Percentiles rank a stretch among this genome's conserved stretches.
Evolutionary conservation across 148 eudicot species (phyloP).

Genomic region (Pouteria glomerata): DNA sequence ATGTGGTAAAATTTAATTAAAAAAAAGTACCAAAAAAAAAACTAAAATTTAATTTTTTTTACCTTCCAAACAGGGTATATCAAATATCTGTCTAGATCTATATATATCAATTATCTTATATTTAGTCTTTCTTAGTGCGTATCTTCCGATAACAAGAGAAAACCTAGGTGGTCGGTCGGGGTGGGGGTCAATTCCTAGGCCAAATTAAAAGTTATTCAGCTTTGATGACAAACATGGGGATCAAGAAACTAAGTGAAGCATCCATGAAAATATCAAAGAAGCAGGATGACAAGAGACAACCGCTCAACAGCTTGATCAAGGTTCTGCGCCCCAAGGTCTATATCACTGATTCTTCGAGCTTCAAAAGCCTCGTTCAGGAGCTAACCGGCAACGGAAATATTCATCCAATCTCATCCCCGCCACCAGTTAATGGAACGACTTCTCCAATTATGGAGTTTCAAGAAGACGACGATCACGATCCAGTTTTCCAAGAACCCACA

Average conservation of each 20-base stretch:
- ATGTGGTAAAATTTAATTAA: too few relatives aligned
- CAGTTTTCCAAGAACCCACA: not conserved
- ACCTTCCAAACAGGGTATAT: too few relatives aligned
- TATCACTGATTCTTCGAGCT: slow-evolving; percentile 17
- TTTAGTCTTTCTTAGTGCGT: too few relatives aligned
- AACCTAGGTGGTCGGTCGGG: not conserved
- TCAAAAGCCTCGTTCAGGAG: slow-evolving; percentile 21
- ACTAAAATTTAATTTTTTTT: too few relatives aligned
- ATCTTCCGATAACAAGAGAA: slow-evolving; percentile 1
- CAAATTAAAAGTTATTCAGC: not conserved
- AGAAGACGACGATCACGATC: not conserved
- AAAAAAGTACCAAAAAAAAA: too few relatives aligned
- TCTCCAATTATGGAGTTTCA: too few relatives aligned
- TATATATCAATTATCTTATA: too few relatives aligned
- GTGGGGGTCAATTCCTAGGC: not conserved
- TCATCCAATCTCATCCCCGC: slow-evolving; percentile 1
- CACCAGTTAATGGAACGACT: not conserved
- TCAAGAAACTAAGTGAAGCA: slow-evolving; percentile 5
- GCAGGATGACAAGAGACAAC: not conserved
- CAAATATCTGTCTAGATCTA: too few relatives aligned
- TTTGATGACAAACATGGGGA: slow-evolving; percentile 12
- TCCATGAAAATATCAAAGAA: slow-evolving; percentile 11
- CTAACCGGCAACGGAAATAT: slow-evolving; percentile 12
- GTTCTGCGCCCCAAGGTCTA: slow-evolving; percentile 15
- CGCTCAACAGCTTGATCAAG: slow-evolving; percentile 1